These are phyloP conservation scores for Ophiostoma montium DNA, from an alignment of 2,329 filamentous ascomycete species.

Conservation along the genomic window DNA sequence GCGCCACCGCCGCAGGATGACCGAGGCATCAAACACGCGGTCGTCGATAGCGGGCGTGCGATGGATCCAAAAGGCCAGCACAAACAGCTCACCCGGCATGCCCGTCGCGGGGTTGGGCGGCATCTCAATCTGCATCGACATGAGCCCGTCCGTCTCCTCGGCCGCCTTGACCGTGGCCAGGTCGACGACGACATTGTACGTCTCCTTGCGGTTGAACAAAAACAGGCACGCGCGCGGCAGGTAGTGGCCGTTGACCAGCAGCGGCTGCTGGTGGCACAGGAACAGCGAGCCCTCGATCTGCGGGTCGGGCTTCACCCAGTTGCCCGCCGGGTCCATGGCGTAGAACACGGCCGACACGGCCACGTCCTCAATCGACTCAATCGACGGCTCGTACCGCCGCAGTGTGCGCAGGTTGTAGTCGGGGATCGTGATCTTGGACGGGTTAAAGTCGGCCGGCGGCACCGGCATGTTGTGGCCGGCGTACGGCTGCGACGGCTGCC, in stretches of 20 bases:
- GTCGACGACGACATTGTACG: constrained; percentile 57
- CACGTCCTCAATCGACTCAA: constrained; percentile 61
- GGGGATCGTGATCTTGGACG: constrained; percentile 50
- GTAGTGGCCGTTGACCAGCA: constrained; percentile 19
- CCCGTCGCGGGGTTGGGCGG: neutral
- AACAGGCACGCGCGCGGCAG: constrained; percentile 44
- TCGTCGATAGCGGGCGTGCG: constrained; percentile 12
- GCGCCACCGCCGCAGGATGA: constrained; percentile 29
- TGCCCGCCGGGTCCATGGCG: constrained; percentile 48
- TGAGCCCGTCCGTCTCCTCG: constrained; percentile 43
- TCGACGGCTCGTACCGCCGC: constrained; percentile 62
- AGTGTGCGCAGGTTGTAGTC: constrained; percentile 81
- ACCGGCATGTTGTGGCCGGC: neutral
- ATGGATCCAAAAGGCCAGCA: constrained; percentile 42
- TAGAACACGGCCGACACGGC: constrained; percentile 74
- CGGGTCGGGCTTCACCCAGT: constrained; percentile 68
- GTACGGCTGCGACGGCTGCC: neutral
- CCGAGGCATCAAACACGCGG: constrained; percentile 12
- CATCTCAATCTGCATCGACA: constrained; percentile 11
- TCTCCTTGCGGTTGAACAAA: constrained; percentile 55
- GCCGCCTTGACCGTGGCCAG: constrained; percentile 47
- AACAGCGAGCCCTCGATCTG: constrained; percentile 74
- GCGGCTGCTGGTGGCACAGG: constrained; percentile 51
- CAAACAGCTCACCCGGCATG: constrained; percentile 18
- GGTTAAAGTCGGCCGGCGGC: neutral